Conservation (phyloP, 75 land plant genomes). For the Cupressus sempervirens region DNA sequence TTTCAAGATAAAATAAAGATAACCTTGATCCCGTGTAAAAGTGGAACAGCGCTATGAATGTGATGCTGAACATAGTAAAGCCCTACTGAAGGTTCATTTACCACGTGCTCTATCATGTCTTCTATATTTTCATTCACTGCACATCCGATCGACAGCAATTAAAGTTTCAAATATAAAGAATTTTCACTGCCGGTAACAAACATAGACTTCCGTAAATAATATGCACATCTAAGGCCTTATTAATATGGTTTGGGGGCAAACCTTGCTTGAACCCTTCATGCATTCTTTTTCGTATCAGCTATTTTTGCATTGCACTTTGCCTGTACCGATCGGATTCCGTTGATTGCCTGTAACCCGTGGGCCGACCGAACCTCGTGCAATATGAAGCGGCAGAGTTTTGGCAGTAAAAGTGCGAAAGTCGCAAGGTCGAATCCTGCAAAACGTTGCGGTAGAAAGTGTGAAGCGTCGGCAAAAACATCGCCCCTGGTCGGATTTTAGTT, state of each 20-base stretch:
- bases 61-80: conserved; percentile 53
- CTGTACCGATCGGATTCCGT: not conserved
- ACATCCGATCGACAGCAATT: not conserved
- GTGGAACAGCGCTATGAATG: conserved; percentile 50
- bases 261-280: not conserved
- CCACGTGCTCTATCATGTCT: conserved; percentile 36
- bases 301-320: not conserved
- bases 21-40: conserved; percentile 33
- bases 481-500: not conserved
- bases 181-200: not conserved
- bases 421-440: not conserved
- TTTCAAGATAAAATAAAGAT: not conserved
- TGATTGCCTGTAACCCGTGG: not conserved
- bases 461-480: not conserved
- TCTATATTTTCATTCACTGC: conserved; percentile 39
- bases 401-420: not conserved
- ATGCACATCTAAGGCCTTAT: too few species aligned
- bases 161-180: not conserved
- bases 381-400: not conserved
- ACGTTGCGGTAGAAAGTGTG: not conserved
- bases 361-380: not conserved
- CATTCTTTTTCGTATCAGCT: not conserved
- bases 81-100: conserved; percentile 49
- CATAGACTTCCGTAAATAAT: not conserved
- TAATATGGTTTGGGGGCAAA: not conserved